A percentile compares a stretch with the other conserved stretches of the same genome.
Evolutionary conservation across 192 early-diverging fungal species (phyloP).

Genomic region (Linnemannia schmuckeri): DNA sequence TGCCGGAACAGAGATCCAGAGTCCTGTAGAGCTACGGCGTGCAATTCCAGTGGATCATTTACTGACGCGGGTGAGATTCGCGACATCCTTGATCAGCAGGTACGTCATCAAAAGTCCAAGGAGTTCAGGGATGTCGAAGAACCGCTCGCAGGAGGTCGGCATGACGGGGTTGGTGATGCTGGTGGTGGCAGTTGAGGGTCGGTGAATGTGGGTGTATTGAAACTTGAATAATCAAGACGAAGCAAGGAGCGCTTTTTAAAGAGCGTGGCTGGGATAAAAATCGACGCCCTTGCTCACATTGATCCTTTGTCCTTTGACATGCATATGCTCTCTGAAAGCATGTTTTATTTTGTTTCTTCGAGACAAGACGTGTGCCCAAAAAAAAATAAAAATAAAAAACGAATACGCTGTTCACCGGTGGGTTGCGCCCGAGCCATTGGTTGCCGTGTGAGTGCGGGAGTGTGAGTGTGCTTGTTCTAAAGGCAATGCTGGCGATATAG

Average conservation of each 20-base stretch:
- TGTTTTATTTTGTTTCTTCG: not conserved
- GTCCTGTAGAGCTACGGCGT: not conserved
- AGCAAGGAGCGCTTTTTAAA: no score
- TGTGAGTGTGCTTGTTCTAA: not conserved
- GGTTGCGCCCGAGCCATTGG: not conserved
- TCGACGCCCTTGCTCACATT: no score
- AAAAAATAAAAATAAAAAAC: not conserved
- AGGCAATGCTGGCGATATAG: slow-evolving; percentile 3
- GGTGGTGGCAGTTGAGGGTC: no score
- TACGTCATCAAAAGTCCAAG: not conserved
- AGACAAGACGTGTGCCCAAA: not conserved
- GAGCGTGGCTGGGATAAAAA: no score
- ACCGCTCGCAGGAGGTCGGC: not conserved
- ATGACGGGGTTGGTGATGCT: not conserved
- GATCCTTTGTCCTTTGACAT: no score
- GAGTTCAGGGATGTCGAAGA: not conserved
- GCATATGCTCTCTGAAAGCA: no score
- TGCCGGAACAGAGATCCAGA: not conserved
- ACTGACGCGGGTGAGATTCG: not conserved
- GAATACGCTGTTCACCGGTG: not conserved
- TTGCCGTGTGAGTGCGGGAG: not conserved
- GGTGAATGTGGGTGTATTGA: no score
- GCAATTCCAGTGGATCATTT: not conserved
- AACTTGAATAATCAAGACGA: no score
- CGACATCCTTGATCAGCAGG: not conserved